Base-by-base conservation (phyloP, 1,139 yeast species). In the Blastobotrys malaysiensis region DNA sequence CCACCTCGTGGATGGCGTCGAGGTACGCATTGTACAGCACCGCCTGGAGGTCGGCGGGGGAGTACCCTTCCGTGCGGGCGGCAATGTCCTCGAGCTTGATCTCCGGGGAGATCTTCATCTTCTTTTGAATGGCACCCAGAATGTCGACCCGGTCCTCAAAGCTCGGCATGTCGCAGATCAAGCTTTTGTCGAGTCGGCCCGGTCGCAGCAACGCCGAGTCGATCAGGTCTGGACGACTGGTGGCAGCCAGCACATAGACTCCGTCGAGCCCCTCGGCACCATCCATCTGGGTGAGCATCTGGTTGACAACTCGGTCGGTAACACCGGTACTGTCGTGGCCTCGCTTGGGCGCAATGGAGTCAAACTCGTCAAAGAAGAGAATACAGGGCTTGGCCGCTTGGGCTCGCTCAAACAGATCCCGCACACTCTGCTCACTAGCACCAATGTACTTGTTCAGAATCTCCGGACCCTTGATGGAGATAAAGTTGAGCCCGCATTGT, bases 241-340 rank as follows among this genome's bases (percentile, higher is more conserved):
- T 95, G 0, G 99, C 99, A 0, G 98, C 99, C 31, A 93, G 75
- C 0, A 95, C 97, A 66, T 93, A 93, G 2, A 95, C 99, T 0
- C 98, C 98, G 65, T 91, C 97, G 43, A 91, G 75, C 0, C 98
- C 98, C 69, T 93, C 99, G 1, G 98, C 98, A 73, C 99, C 99
- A 71, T 93, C 99, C 97, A 93, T 90, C 69, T 95, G 98, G 0
- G 99, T 93, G 65, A 93, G 80, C 84, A 93, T 82, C 68, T 93
- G 99, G 70, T 95, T 95, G 45, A 93, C 99, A 45, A 93, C 97
- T 65, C 99, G 80, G 69, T 93, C 99, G 1, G 99, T 93, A 4
- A 93, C 99, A 57, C 98, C 99, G 0, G 99, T 91, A 1, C 96
- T 88, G 66, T 93, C 99, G 66, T 91, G 98, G 1, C 99, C 99